Percentiles rank a stretch among this genome's conserved stretches.
phyloP scores from a whole-genome alignment of 2,329 filamentous ascomycete genomes.

The Penicillium sp. region DNA sequence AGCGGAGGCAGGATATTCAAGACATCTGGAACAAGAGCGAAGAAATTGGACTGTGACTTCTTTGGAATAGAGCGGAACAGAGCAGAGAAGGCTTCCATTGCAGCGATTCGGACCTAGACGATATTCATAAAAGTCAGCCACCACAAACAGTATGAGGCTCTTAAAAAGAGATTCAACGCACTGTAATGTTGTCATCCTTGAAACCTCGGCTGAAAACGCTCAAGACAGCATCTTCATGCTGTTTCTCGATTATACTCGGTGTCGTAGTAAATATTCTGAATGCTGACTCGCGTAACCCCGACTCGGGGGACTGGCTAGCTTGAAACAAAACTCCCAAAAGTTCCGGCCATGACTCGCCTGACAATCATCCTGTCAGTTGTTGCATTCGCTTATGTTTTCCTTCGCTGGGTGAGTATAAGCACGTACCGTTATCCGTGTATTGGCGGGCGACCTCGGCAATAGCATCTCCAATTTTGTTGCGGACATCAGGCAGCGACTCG shows the following conservation, averaged over 20 bases:
- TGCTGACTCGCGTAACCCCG: constrained; percentile 82
- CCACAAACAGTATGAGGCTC: neutral
- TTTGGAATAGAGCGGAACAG: constrained; percentile 91
- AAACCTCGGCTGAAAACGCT: constrained; percentile 88
- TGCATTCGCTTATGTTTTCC: neutral
- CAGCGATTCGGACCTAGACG: constrained; percentile 77
- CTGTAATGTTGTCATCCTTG: constrained; percentile 77
- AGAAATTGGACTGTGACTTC: constrained; percentile 86
- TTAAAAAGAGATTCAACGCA: constrained; percentile 39
- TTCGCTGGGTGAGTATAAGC: neutral
- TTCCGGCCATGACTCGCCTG: constrained; percentile 85
- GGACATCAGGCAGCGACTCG: constrained; percentile 69
- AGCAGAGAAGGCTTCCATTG: constrained; percentile 93
- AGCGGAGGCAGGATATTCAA: constrained; percentile 92
- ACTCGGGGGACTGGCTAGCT: constrained; percentile 79
- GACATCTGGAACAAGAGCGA: constrained; percentile 78
- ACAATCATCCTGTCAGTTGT: neutral
- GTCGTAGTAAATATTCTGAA: constrained; percentile 95
- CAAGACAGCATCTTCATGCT: constrained; percentile 87
- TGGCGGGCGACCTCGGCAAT: constrained; percentile 93
- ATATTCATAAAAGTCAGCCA: constrained; percentile 16
- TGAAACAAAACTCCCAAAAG: constrained; percentile 81
- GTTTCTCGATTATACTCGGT: constrained; percentile 90
- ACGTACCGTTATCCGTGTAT: constrained; percentile 84
- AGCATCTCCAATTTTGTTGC: constrained; percentile 97